Conservation (phyloP, 257 asterid genomes). For the Solanum megistacrolobum region DNA sequence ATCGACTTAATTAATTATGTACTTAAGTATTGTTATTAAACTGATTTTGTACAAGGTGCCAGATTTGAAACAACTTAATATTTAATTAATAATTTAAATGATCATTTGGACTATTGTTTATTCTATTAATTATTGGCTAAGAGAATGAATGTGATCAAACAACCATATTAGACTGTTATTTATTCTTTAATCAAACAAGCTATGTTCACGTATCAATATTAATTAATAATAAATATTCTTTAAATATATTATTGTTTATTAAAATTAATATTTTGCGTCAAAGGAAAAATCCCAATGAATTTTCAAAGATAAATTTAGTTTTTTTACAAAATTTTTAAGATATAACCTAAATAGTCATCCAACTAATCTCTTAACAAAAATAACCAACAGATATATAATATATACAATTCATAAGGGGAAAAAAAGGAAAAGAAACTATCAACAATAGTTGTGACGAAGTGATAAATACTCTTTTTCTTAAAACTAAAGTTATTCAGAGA, state of each 20-base stretch:
- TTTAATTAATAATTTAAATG: neutral
- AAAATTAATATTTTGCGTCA: neutral
- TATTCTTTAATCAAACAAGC: neutral
- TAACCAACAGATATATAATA: neutral
- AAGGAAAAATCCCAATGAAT: neutral
- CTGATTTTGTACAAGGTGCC: neutral
- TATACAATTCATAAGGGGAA: neutral
- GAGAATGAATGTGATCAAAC: neutral
- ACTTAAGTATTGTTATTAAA: neutral
- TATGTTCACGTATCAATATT: neutral
- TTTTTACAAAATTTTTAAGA: neutral
- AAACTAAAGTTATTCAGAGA: neutral
- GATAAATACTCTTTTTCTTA: accelerated
- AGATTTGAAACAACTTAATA: neutral
- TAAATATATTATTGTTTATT: neutral
- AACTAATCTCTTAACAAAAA: neutral
- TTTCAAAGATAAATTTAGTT: neutral
- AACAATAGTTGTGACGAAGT: accelerated
- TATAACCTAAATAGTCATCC: neutral
- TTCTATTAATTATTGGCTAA: neutral
- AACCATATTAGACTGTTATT: neutral
- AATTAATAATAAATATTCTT: neutral
- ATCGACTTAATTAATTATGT: neutral
- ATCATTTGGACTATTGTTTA: neutral
- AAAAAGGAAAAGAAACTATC: neutral